These are phyloP conservation scores for Nakataea oryzae DNA, from an alignment of 2,329 filamentous ascomycete genomes.

Conservation along the genomic window DNA sequence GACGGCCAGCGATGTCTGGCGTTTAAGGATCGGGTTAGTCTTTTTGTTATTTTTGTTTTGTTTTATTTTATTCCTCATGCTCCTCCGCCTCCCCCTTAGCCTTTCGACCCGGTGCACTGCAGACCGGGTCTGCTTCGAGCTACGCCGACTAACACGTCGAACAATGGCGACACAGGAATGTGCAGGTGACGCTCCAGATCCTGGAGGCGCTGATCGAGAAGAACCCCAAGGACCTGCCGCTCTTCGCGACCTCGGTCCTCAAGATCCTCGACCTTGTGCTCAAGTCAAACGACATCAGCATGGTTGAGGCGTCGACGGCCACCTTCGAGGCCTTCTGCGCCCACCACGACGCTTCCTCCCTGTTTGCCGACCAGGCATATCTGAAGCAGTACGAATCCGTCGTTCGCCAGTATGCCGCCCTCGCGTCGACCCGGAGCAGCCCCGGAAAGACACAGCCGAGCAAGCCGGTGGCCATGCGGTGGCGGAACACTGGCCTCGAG, in stretches of 20 bases:
- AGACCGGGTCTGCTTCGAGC: no score
- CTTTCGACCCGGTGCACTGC: background rate
- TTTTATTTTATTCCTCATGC: no score
- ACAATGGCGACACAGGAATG: conserved; percentile 51
- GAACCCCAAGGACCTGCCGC: conserved; percentile 75
- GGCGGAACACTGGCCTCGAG: conserved; percentile 62
- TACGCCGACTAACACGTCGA: background rate
- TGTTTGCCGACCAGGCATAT: conserved; percentile 79
- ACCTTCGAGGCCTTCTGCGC: conserved; percentile 84
- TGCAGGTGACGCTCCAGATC: conserved; percentile 91
- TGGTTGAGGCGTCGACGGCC: conserved; percentile 82
- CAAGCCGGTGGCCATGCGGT: conserved; percentile 67
- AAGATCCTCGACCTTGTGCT: conserved; percentile 77
- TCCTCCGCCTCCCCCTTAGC: background rate
- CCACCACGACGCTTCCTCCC: conserved; percentile 74
- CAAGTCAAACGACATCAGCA: conserved; percentile 75
- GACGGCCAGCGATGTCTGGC: conserved; percentile 84
- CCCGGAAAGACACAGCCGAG: conserved; percentile 46
- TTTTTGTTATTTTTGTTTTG: background rate
- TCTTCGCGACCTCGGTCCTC: conserved; percentile 78
- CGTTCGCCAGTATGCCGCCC: conserved; percentile 66
- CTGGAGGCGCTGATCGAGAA: conserved; percentile 88
- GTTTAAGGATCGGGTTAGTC: conserved; percentile 69
- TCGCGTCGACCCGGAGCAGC: conserved; percentile 55
- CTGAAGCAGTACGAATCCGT: conserved; percentile 73